A percentile compares a stretch with the other conserved stretches of the same genome.
Evolutionary conservation across 371 early-diverging fungal genomes (phyloP).

Genomic region (Lichtheimia corymbifera): DNA sequence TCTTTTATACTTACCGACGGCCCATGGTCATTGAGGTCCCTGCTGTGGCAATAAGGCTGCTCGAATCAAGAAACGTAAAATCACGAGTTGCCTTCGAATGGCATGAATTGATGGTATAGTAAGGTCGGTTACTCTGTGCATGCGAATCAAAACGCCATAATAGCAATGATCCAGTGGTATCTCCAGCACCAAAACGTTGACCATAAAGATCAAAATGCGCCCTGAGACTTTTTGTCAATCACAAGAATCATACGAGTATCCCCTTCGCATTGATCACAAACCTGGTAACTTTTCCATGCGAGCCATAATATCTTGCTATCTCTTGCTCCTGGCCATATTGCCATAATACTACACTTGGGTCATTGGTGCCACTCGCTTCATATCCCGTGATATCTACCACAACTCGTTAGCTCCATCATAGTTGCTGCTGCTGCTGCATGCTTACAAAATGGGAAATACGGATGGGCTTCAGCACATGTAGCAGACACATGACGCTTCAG

Average conservation of each 20-base stretch:
- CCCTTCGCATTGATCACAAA: constrained; percentile 14
- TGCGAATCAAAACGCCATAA: constrained; percentile 79
- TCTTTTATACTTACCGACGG: constrained; percentile 47
- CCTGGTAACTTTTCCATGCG: constrained; percentile 52
- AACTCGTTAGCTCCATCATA: background rate
- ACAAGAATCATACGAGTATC: background rate
- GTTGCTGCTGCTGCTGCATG: background rate
- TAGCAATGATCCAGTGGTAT: constrained; percentile 65
- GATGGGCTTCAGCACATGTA: constrained; percentile 59
- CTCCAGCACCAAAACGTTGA: constrained; percentile 75
- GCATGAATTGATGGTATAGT: constrained; percentile 53
- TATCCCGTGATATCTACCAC: constrained; percentile 57
- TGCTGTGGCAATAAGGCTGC: constrained; percentile 74
- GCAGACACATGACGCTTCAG: constrained; percentile 38
- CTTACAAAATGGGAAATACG: constrained; percentile 60
- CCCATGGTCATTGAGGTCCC: constrained; percentile 63
- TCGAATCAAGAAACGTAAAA: constrained; percentile 72
- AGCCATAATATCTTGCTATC: constrained; percentile 58
- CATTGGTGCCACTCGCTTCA: constrained; percentile 35
- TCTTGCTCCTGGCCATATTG: constrained; percentile 64
- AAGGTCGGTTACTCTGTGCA: constrained; percentile 62
- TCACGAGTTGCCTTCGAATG: constrained; percentile 71
- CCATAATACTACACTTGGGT: constrained; percentile 60
- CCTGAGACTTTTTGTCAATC: constrained; percentile 18
- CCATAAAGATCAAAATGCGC: constrained; percentile 75